A percentile compares a stretch with the other conserved stretches of the same genome.
Conservation (phyloP, 306 rosid genomes). For the Dryas alaskensis region DNA sequence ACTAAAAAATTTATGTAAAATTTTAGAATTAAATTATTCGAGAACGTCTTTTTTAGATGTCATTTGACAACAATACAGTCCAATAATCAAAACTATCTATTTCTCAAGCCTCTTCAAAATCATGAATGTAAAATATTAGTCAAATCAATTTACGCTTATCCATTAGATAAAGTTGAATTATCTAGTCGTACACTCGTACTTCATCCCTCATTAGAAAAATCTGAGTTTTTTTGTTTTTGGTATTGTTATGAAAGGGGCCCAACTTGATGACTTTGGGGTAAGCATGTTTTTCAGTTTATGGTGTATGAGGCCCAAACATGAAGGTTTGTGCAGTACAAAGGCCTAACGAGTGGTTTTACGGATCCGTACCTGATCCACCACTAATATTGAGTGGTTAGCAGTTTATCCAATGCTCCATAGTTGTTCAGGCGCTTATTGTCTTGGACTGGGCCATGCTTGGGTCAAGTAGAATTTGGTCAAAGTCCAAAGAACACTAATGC, state of each 20-base stretch:
- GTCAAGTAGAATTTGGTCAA: neutral
- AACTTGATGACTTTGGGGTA: neutral
- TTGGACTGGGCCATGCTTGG: constrained; percentile 35
- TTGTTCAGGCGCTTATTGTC: neutral
- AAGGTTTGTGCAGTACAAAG: neutral
- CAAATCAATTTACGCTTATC: too few relatives aligned
- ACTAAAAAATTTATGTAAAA: too few relatives aligned
- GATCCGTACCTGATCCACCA: constrained; percentile 22
- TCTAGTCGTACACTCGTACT: too few relatives aligned
- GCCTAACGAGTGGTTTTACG: constrained; percentile 17
- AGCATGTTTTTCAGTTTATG: neutral
- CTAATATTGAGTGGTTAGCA: constrained; percentile 27
- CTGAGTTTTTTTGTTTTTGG: too few relatives aligned
- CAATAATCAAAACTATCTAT: too few relatives aligned
- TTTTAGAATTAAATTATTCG: too few relatives aligned
- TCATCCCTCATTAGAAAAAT: too few relatives aligned
- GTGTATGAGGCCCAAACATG: constrained; percentile 21
- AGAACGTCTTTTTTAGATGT: too few relatives aligned
- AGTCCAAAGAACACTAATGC: neutral
- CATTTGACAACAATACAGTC: too few relatives aligned
- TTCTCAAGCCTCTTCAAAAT: too few relatives aligned
- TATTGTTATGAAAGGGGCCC: neutral
- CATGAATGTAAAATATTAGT: too few relatives aligned
- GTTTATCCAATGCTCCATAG: neutral
- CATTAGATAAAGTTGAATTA: too few relatives aligned